Base-by-base conservation (phyloP, 352 stramenopile species). In the Pythium scleroteichum region DNA sequence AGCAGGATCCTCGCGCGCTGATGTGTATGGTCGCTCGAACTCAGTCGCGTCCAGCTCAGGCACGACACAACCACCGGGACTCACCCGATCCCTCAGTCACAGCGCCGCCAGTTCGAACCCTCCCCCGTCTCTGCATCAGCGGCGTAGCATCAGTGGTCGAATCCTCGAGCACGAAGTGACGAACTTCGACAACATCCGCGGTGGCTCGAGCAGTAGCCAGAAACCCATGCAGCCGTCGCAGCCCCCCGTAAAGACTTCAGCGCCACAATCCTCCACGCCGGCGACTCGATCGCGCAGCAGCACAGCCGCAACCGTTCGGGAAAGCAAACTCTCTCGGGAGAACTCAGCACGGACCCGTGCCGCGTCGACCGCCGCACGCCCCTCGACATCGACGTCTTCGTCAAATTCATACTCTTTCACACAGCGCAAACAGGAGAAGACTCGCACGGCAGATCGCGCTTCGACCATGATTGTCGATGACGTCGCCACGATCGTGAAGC, bases 401-500 rank as follows among this genome's bases (percentile, higher is more conserved):
- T 62, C 61, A 27, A 59, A 49, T 39, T 63, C 63, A 50, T 67
- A 67, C 35, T 71, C 64, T 2, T 67, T 68, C 41, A 59, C 52
- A 8, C 53, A 53, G 39, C 64, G 58, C 19, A 53, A 53, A 17
- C 58, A 67, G 44, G 59, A 71, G 27, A 71, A 67, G 47, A 68
- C 57, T 2, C 57, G 55, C 44, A 65, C 56, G 20, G 47, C 64
- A 3, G 46, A 66, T 39, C 59, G 44, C 20, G 53, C 64, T n/a
- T 66, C 62, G 27, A 73, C 66, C n/a, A 71, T 75, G 57, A 71
- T 71, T 13, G 71, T 80, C 32, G 72, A 79, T 39, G 76, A 85
- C 22, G 68, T 85, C 4, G 66, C 78, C 42, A 83, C 69, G 24
- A 74, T 76, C 46, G 67, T 82, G 13, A 80, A 82, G 53, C 64